A percentile compares a stretch with the other conserved stretches of the same genome.
Conservation (phyloP, 2,329 filamentous ascomycete genomes). For the Achaetomium macrosporum region DNA sequence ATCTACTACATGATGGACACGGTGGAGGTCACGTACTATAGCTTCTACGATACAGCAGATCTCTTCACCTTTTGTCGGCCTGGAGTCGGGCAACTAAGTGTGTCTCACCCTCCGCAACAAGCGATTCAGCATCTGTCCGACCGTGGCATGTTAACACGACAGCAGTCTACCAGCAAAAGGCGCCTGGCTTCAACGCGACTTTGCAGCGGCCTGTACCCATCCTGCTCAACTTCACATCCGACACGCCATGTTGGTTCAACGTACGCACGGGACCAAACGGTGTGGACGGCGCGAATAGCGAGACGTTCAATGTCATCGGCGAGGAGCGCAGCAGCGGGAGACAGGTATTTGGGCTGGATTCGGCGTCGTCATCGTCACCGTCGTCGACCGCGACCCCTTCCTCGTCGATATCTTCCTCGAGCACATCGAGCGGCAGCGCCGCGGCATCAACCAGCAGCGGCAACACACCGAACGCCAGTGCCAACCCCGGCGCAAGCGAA, state of each 20-base stretch:
- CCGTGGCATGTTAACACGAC: neutral
- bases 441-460: no score
- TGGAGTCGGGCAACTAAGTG: neutral
- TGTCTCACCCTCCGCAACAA: neutral
- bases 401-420: neutral
- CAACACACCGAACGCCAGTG: neutral
- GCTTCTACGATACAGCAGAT: neutral
- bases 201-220: no score
- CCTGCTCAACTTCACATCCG: slow-evolving; percentile 11
- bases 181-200: slow-evolving; percentile 6
- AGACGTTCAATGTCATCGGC: slow-evolving; percentile 4
- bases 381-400: neutral
- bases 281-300: slow-evolving; percentile 1
- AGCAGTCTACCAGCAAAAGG: slow-evolving; percentile 4
- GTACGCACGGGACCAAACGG: neutral
- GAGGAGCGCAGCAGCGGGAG: slow-evolving; percentile 2
- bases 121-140: no score
- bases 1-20: slow-evolving; percentile 13
- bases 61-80: slow-evolving; percentile 11
- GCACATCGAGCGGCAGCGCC: neutral
- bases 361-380: neutral
- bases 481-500: neutral
- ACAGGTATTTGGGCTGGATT: neutral
- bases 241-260: slow-evolving; percentile 12
- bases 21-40: slow-evolving; percentile 11